Conservation (phyloP, 148 eudicot species). For the Rhododendron vialii region DNA sequence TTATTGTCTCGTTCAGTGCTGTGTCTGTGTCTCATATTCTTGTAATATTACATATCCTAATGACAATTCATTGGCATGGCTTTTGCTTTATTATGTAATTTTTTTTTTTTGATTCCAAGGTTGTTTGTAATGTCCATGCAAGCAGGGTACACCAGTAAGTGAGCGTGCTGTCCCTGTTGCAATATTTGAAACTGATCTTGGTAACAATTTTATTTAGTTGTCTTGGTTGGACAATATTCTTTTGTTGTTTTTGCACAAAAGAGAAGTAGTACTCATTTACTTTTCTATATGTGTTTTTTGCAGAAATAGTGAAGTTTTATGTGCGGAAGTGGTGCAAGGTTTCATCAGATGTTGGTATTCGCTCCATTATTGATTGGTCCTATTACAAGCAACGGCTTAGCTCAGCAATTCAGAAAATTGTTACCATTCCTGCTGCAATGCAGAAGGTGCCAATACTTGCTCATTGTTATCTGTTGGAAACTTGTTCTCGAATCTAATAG, state of each 20-base stretch:
- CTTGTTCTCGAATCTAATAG: conserved; percentile 16
- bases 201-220: conserved; percentile 30
- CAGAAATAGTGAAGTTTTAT: conserved; percentile 88
- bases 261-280: conserved; percentile 11
- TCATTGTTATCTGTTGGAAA: background rate
- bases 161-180: conserved; percentile 99
- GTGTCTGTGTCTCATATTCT: background rate
- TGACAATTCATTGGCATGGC: background rate
- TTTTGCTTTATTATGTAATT: background rate
- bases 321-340: conserved; percentile 97
- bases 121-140: conserved; percentile 14
- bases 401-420: conserved; percentile 91
- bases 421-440: conserved; percentile 99
- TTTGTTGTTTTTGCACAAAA: background rate
- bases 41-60: background rate
- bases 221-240: background rate
- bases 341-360: conserved; percentile 76
- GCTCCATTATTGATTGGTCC: conserved; percentile 97
- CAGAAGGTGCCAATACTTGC: conserved; percentile 69
- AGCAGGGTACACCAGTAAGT: conserved; percentile 94
- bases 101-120: background rate
- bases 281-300: conserved; percentile 4
- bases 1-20: background rate
- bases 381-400: conserved; percentile 94
- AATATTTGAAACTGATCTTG: conserved; percentile 86